Evolutionary conservation across 495 filamentous ascomycete genomes (phyloP).

Genomic region (Arthonia radiata): DNA sequence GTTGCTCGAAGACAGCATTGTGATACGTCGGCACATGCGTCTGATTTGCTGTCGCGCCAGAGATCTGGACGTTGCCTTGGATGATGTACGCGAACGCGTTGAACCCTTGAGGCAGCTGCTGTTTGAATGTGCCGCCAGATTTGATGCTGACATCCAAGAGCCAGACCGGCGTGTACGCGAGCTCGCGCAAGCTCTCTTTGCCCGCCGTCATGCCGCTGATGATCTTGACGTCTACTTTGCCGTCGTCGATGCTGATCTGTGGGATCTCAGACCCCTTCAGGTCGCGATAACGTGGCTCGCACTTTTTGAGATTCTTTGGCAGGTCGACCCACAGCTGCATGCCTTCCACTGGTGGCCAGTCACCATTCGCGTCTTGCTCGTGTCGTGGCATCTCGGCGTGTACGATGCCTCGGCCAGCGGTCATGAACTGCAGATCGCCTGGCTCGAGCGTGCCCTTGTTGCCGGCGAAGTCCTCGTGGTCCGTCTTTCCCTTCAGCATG

Average conservation of each 20-base stretch:
- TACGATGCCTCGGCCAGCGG: slow-evolving; percentile 75
- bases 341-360: too few species aligned
- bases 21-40: slow-evolving; percentile 43
- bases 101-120: slow-evolving; percentile 58
- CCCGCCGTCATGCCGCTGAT: slow-evolving; percentile 68
- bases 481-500: slow-evolving; percentile 54
- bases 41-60: slow-evolving; percentile 32
- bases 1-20: slow-evolving; percentile 71
- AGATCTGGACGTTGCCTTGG: slow-evolving; percentile 38
- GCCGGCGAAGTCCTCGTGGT: slow-evolving; percentile 91
- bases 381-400: slow-evolving; percentile 90
- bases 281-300: slow-evolving; percentile 83
- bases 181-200: slow-evolving; percentile 60
- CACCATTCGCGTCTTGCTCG: slow-evolving; percentile 49
- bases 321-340: slow-evolving; percentile 93
- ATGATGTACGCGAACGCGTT: slow-evolving; percentile 78
- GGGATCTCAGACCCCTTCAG: slow-evolving; percentile 57
- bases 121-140: slow-evolving; percentile 49
- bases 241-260: slow-evolving; percentile 35
- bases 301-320: slow-evolving; percentile 53
- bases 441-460: slow-evolving; percentile 62
- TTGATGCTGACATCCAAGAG: slow-evolving; percentile 62
- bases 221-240: slow-evolving; percentile 59
- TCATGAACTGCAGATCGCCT: slow-evolving; percentile 95
- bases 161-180: slow-evolving; percentile 94